These are phyloP conservation scores for Lenwebbia sp. DNA, from an alignment of 345 rosid genomes.

Conservation along the genomic window DNA sequence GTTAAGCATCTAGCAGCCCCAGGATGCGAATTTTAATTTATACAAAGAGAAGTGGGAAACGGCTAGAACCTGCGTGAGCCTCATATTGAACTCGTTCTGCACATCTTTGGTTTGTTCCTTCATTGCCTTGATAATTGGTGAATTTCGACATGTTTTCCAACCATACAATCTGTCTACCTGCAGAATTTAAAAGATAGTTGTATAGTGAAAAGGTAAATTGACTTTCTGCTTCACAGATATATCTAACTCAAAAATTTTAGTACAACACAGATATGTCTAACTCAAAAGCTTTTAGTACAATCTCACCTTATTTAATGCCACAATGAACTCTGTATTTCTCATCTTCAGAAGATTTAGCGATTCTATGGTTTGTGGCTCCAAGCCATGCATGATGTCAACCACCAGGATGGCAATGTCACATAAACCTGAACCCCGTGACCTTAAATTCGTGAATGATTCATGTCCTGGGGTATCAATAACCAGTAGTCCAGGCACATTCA, in stretches of 20 bases:
- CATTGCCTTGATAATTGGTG: slow-evolving; percentile 63
- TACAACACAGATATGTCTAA: not conserved
- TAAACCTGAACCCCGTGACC: slow-evolving; percentile 90
- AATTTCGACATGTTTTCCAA: slow-evolving; percentile 71
- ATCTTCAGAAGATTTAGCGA: slow-evolving; percentile 77
- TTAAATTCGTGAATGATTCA: slow-evolving; percentile 77
- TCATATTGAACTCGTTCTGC: slow-evolving; percentile 57
- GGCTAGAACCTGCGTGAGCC: slow-evolving; percentile 40
- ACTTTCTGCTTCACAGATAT: not conserved
- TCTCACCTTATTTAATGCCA: slow-evolving; percentile 88
- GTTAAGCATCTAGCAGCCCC: not conserved
- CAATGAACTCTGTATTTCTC: slow-evolving; percentile 84
- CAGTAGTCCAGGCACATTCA: slow-evolving; percentile 90
- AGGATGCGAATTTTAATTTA: not conserved
- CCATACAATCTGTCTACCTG: slow-evolving; percentile 94
- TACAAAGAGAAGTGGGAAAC: not conserved
- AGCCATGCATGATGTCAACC: slow-evolving; percentile 91
- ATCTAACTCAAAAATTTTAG: not conserved
- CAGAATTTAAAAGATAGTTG: slow-evolving; percentile 2
- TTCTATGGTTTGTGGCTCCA: slow-evolving; percentile 89
- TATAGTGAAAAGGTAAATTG: not conserved
- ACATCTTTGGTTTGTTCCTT: slow-evolving; percentile 68
- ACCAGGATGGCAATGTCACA: slow-evolving; percentile 97
- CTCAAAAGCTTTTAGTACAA: not conserved
- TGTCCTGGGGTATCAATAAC: slow-evolving; percentile 99